Evolutionary conservation across 805 yeast species (phyloP), one percentile per base, ranked within the genome.

Genomic region (Suhomyces kilbournensis): DNA sequence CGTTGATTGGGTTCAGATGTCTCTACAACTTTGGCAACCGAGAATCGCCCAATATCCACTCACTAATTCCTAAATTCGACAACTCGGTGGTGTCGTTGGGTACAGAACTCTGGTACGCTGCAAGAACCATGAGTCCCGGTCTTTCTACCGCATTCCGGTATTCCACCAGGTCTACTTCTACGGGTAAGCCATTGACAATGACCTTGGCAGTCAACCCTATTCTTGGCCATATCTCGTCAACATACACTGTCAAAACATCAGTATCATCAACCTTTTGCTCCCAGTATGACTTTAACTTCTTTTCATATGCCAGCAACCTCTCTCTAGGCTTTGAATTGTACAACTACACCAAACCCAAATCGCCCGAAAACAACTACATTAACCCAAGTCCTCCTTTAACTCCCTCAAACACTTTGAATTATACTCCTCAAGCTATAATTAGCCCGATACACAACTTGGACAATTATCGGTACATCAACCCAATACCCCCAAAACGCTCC

Each of bases 101-200:
- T 0, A 81, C 87, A 8, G 99, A 94, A 69, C 57, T 90, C 3
- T 94, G 97, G 93, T 88, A 87, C 59, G 96, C 96, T 1, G 82
- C 90, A 0, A 67, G 79, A 44, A 86, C 88, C 45, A 86, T 90
- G 79, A 85, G 93, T 53, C 97, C 97, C 0, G 98, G 97, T 0
- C 65, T 92, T 17, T 89, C 97, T 0, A 82, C 96, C 1, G 93
- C 96, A 0, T 66, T 90, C 46, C 72, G 97, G 44, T 93, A 94
- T 66, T 80, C 93, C 1, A 89, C 97, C 0, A 85, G 89, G 55
- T 84, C 97, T 0, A 84, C 94, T 0, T 82, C 88, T 43, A 88
- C 96, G 0, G 96, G 96, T 3, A 87, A 90, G 56, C 99, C 99
- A 0, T 70, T 92, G 56, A 88, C 97, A 0, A 80, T 94, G 78